Evolutionary conservation across 805 yeast species (phyloP), one percentile per base, ranked within the genome.

Genomic region (Brettanomyces anomalus): DNA sequence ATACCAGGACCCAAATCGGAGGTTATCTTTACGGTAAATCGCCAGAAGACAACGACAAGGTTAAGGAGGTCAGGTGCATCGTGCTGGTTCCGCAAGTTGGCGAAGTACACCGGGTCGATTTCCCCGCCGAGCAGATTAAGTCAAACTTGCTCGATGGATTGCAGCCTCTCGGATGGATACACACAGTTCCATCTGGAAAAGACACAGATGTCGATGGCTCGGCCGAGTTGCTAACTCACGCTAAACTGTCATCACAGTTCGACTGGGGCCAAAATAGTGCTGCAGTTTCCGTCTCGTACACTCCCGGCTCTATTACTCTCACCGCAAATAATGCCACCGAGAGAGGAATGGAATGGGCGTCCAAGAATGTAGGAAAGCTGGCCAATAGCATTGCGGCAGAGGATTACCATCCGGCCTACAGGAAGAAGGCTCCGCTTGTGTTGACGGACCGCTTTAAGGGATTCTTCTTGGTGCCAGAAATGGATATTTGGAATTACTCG

Each of bases 151-250:
- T 74, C 10, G 67, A 70, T n/a, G 83, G 76, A 2, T 59, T 86
- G 31, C 89, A 87, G 54, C 74, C 93, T 4, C 61, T 93, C 15
- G 98, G 98, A 1, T 85, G 96, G 95, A 74, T 93, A n/a, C 97
- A 90, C 57, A 85, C 97, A 0, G 87, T 82, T 58, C 71, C 82
- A 1, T 76, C 74, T 16, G 95, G 85, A 33, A 18, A 13, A 7
- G 53, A 56, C 10, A 52, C 43, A 5, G 73, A 74, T 39, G 67
- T 70, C 41, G 72, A 89, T 66, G 67, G 83, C 5, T 79, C 96
- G 0, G 63, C 71, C 31, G 97, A 90, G 49, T 75, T 86, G 14
- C 71, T 83, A 2, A 72, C 77, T 0, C 83, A 79, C 43, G 66
- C 78, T 4, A 62, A 67, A 20, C 45, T 67, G 28, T 65, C 71